These are phyloP conservation scores for Exutisphaerella laricina DNA, from an alignment of 2,329 filamentous ascomycete species.

Conservation along the genomic window DNA sequence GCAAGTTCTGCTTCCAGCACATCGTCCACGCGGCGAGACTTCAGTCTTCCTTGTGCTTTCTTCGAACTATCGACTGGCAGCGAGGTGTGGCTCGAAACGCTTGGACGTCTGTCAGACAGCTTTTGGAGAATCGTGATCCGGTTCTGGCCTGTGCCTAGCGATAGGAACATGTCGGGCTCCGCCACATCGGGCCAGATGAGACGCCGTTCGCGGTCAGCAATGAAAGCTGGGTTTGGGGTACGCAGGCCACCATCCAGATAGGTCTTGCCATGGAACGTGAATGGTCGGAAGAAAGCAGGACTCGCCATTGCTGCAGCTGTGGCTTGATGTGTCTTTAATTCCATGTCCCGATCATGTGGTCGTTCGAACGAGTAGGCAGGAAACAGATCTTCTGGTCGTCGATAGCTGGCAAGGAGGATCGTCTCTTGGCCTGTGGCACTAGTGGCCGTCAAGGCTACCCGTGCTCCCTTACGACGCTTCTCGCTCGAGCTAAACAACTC, in stretches of 20 bases:
- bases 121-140: constrained; percentile 28
- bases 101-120: constrained; percentile 20
- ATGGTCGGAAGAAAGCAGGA: constrained; percentile 48
- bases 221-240: constrained; percentile 47
- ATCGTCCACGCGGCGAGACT: constrained; percentile 28
- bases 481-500: constrained; percentile 25
- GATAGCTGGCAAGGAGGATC: constrained; percentile 45
- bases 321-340: constrained; percentile 49
- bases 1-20: constrained; percentile 34
- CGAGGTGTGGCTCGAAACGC: constrained; percentile 11
- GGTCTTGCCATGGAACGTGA: constrained; percentile 43
- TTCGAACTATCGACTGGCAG: constrained; percentile 1
- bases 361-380: constrained; percentile 38
- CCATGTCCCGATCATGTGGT: constrained; percentile 35
- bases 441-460: constrained; percentile 42
- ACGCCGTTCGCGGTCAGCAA: constrained; percentile 45
- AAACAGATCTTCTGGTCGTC: constrained; percentile 30
- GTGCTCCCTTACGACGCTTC: constrained; percentile 26
- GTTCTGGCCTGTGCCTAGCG: constrained; percentile 33
- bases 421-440: constrained; percentile 37
- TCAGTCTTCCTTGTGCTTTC: constrained; percentile 21
- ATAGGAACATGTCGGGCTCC: constrained; percentile 34
- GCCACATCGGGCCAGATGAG: constrained; percentile 33
- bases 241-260: constrained; percentile 49
- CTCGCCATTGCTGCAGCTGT: constrained; percentile 48